Evolutionary conservation across 1,139 yeast species (phyloP), one percentile per base, ranked within the genome.

Genomic region (Fermentozyma sake): DNA sequence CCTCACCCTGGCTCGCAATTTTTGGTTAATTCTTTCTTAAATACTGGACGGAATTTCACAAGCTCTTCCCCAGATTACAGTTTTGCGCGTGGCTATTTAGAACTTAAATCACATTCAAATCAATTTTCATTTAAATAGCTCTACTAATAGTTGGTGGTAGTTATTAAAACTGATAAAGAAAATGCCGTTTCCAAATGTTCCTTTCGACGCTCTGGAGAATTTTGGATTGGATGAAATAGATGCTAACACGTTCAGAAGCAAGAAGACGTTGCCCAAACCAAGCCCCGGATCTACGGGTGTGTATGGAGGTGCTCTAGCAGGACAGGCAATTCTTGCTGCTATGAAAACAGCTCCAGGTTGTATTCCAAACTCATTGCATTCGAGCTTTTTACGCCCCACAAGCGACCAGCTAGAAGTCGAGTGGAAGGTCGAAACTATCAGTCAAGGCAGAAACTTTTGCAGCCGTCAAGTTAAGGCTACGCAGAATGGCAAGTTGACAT

Each of bases 381-480:
- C 68, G 6, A 60, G 54, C 38, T 65, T 64, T 37, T 47, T 62
- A 10, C 53, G 55, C 27, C 61, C 67, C 3, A 42, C 39, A n/a
- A 21, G 26, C 10, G 52, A 42, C 20, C 15, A 26, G 10, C 20
- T 7, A 3, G 42, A 42, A 2, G 27, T 50, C 12, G 39, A 33
- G 9, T 50, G 56, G 56, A 33, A 33, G 15, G 49, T 46, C 7
- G 46, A 43, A 17, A 21, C 33, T 18, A 50, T 58, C n/a, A 58
- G 64, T 24, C 53, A 72, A 33, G 93, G 93, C 3, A 73, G 70
- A 34, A 77, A 42, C 35, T 82, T 77, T 46, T 61, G 69, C 25
- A 79, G 80, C 27, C 64, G 83, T 30, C 68, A 74, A 22, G 69
- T 81, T 4, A 59, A 62, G 25, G 83, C 79, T 0, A 58, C 54